These are phyloP conservation scores for Nicotiana attenuata DNA, from an alignment of 257 asterid species.

Conservation along the genomic window DNA sequence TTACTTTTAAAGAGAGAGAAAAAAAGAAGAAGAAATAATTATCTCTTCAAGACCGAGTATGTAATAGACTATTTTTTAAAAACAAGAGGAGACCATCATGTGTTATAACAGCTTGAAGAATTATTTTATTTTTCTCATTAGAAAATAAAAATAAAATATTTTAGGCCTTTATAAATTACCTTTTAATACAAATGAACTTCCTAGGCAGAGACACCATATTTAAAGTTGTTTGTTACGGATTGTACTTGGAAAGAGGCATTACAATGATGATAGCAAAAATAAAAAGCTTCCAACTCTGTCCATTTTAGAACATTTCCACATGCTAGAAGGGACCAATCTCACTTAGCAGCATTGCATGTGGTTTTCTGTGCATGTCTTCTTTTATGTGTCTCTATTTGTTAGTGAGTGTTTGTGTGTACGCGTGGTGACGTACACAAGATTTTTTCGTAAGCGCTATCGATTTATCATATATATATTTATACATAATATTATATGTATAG, in stretches of 20 bases:
- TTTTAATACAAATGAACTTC: no score
- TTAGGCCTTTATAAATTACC: neutral
- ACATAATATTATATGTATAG: no score
- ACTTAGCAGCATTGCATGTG: conserved; percentile 6
- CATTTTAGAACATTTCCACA: conserved; percentile 3
- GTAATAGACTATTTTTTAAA: no score
- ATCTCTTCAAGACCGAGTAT: no score
- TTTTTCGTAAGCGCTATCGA: no score
- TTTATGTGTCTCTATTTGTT: neutral
- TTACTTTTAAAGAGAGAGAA: no score
- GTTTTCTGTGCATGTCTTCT: neutral
- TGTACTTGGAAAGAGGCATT: neutral
- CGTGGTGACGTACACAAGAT: no score
- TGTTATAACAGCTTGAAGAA: no score
- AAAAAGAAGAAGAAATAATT: no score
- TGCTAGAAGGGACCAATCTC: conserved; percentile 7
- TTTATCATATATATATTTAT: no score
- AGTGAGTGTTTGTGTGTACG: neutral
- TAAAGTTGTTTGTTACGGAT: neutral
- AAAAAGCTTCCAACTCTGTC: neutral
- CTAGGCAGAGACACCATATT: neutral
- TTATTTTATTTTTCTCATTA: neutral
- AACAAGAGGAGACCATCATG: no score
- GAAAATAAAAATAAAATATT: no score
- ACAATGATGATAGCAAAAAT: neutral